Evolutionary conservation across 1,139 yeast genomes (phyloP).

Genomic region (Candida tropicalis): DNA sequence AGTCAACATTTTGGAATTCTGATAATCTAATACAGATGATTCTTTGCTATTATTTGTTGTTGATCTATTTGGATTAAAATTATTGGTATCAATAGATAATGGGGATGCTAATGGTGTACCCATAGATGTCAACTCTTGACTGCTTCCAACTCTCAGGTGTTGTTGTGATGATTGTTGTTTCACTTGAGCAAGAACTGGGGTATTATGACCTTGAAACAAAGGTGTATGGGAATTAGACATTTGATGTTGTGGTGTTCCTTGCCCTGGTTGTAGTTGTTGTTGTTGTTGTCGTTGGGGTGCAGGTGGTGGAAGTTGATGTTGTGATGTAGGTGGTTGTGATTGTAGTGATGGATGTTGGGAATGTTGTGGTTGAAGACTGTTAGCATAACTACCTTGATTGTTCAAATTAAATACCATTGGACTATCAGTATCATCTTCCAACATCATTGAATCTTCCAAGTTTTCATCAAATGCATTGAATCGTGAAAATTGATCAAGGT

Average conservation of each 20-base stretch:
- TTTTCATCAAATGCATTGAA: slow-evolving; percentile 3
- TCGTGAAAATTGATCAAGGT: slow-evolving; percentile 4
- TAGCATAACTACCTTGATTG: slow-evolving; percentile 3
- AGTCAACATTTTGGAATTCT: slow-evolving; percentile 7
- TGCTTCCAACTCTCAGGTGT: slow-evolving; percentile 2
- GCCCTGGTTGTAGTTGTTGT: not conserved
- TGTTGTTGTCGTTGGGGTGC: slow-evolving; percentile 8
- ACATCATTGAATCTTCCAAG: slow-evolving; percentile 9
- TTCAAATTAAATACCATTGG: slow-evolving; percentile 10
- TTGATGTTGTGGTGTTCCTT: not conserved
- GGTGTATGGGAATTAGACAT: slow-evolving; percentile 1
- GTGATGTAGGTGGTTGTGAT: slow-evolving; percentile 8
- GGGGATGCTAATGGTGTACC: slow-evolving; percentile 14
- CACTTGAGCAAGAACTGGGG: not conserved
- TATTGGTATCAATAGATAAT: slow-evolving; percentile 10
- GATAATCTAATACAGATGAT: slow-evolving; percentile 8
- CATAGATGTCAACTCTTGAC: slow-evolving; percentile 1
- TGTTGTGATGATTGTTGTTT: not conserved
- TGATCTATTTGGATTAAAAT: not conserved
- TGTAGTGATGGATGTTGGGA: slow-evolving; percentile 7
- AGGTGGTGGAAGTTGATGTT: not conserved
- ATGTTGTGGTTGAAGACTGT: slow-evolving; percentile 1
- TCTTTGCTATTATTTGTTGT: slow-evolving; percentile 6
- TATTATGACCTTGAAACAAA: slow-evolving; percentile 4
- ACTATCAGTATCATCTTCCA: slow-evolving; percentile 9